A percentile compares a stretch with the other conserved stretches of the same genome.
Conservation (phyloP, 2,329 filamentous ascomycete genomes). For the Thelonectria rubi region DNA sequence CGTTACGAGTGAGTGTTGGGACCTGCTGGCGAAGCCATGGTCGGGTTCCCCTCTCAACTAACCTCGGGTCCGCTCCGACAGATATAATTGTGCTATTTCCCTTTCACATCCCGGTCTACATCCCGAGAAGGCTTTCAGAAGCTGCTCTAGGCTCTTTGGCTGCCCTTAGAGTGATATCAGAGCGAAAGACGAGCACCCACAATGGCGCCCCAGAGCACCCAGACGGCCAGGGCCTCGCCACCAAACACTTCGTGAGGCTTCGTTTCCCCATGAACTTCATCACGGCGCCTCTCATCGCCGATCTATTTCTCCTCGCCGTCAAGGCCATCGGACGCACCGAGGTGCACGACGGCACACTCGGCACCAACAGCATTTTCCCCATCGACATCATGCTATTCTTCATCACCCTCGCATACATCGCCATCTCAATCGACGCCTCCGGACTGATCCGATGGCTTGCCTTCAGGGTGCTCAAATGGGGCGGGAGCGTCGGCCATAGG, state of each 20-base stretch:
- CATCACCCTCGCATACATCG: slow-evolving; percentile 77
- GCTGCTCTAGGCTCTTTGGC: slow-evolving; percentile 50
- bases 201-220: slow-evolving; percentile 37
- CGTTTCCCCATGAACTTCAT: slow-evolving; percentile 74
- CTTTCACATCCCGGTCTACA: slow-evolving; percentile 69
- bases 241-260: slow-evolving; percentile 57
- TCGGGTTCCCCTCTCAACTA: neutral
- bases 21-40: neutral
- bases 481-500: slow-evolving; percentile 71
- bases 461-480: slow-evolving; percentile 74
- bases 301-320: slow-evolving; percentile 76
- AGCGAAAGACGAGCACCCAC: slow-evolving; percentile 40
- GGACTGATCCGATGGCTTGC: slow-evolving; percentile 76
- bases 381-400: slow-evolving; percentile 81
- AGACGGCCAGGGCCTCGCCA: slow-evolving; percentile 37
- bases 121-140: slow-evolving; percentile 63
- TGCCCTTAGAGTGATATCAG: slow-evolving; percentile 61
- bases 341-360: slow-evolving; percentile 74
- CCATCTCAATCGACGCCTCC: slow-evolving; percentile 80
- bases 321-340: slow-evolving; percentile 72
- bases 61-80: slow-evolving; percentile 45
- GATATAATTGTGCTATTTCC: slow-evolving; percentile 76
- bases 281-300: slow-evolving; percentile 75
- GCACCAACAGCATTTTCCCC: slow-evolving; percentile 71
- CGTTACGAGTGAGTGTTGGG: slow-evolving; percentile 69